These are phyloP conservation scores for Nicotiana obtusifolia DNA, from an alignment of 257 asterid genomes.

Conservation along the genomic window DNA sequence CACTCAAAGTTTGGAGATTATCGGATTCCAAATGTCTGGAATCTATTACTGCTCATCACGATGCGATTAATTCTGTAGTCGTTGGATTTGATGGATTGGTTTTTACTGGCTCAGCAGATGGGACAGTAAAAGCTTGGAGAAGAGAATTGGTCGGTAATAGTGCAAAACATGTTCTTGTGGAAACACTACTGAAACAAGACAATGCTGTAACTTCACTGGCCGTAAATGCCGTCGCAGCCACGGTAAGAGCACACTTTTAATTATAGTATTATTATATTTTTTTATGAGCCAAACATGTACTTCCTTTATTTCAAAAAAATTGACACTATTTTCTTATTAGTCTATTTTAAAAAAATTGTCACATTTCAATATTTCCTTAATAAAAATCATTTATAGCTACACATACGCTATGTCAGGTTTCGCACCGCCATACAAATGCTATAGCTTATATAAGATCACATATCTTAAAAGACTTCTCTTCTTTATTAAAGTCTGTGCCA, in stretches of 20 bases:
- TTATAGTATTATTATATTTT: too few species aligned
- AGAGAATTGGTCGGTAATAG: constrained; percentile 49
- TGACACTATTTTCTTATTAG: too few species aligned
- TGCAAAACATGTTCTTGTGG: constrained; percentile 54
- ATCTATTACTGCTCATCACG: constrained; percentile 65
- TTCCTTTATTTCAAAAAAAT: too few species aligned
- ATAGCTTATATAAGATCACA: too few species aligned
- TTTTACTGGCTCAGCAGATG: constrained; percentile 89
- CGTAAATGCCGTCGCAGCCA: constrained; percentile 27
- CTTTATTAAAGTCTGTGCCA: too few species aligned
- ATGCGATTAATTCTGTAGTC: constrained; percentile 66
- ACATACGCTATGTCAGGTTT: too few species aligned
- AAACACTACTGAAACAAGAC: constrained; percentile 55
- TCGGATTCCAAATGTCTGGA: constrained; percentile 78
- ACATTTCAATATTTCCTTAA: too few species aligned
- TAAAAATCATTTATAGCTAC: too few species aligned
- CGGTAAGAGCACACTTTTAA: constrained; percentile 1
- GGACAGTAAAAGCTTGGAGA: constrained; percentile 89
- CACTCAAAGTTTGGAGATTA: constrained; percentile 81
- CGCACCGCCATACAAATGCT: too few species aligned
- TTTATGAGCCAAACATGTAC: too few species aligned
- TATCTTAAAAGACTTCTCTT: too few species aligned
- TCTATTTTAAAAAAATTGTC: too few species aligned
- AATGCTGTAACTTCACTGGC: constrained; percentile 75
- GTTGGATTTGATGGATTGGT: constrained; percentile 57